Evolutionary conservation across 2,329 filamentous ascomycete genomes (phyloP).

Genomic region (Pseudocercospora pini-densiflorae): DNA sequence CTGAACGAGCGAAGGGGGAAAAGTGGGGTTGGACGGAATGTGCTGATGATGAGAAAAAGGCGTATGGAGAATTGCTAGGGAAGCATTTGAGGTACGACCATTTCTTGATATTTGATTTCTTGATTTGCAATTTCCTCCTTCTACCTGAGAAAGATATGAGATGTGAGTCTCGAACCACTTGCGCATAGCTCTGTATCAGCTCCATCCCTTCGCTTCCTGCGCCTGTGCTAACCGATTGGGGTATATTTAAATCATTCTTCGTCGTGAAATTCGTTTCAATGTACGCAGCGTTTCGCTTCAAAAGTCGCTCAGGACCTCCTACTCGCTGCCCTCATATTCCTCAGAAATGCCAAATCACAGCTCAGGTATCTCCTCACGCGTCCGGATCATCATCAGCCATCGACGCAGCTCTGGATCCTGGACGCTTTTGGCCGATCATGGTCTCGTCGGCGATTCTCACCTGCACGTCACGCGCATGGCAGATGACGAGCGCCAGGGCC

Average conservation of each 20-base stretch:
- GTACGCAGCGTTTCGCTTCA: neutral
- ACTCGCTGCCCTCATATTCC: neutral
- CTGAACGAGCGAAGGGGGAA: no score
- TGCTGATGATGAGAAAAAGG: neutral
- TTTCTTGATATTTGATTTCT: neutral
- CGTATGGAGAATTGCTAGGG: neutral
- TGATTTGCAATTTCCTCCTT: neutral
- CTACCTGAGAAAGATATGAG: neutral
- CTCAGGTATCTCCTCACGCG: constrained; percentile 14
- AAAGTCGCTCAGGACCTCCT: no score
- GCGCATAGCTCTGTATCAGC: neutral
- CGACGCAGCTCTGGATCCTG: neutral
- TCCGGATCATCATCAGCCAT: constrained; percentile 25
- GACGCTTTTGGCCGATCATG: constrained; percentile 27
- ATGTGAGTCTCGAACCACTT: neutral
- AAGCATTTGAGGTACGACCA: neutral
- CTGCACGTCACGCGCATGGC: constrained; percentile 58
- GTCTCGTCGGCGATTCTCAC: constrained; percentile 47
- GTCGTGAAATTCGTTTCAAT: neutral
- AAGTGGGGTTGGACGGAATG: no score
- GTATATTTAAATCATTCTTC: constrained; percentile 5
- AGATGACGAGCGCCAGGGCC: constrained; percentile 60
- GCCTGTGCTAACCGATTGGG: neutral
- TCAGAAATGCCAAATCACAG: neutral
- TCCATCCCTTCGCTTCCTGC: neutral